phyloP scores from a whole-genome alignment of 139 green algal genomes.

The Chlamydomonas sphaeroides region DNA sequence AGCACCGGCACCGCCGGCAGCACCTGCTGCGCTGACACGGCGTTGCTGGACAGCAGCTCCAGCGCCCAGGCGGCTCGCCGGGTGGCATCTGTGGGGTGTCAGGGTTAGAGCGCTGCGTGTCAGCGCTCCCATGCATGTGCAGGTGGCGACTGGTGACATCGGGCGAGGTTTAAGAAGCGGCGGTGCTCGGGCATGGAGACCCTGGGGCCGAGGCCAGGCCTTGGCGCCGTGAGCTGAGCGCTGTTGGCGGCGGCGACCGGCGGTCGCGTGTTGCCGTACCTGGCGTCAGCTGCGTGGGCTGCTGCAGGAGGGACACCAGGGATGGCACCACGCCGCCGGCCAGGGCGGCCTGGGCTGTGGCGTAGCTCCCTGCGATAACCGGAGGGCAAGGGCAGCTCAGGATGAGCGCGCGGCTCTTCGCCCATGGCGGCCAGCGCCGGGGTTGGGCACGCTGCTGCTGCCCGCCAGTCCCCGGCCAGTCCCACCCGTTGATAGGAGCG shows the following conservation, averaged over 20 bases:
- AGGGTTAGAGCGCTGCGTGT: too few relatives aligned
- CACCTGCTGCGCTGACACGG: neutral
- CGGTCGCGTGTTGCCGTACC: too few relatives aligned
- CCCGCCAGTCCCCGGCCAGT: too few relatives aligned
- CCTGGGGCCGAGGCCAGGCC: too few relatives aligned
- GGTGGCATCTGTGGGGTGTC: neutral
- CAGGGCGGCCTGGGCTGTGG: neutral
- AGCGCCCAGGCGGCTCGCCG: neutral
- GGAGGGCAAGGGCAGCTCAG: neutral
- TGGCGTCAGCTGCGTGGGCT: neutral
- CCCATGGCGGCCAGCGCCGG: too few relatives aligned
- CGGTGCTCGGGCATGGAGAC: neutral
- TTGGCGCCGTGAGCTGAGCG: too few relatives aligned
- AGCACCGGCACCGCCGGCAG: slow-evolving; percentile 1
- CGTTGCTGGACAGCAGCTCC: slow-evolving; percentile 2
- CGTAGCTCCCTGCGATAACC: neutral
- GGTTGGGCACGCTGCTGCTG: too few relatives aligned
- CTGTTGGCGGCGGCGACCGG: too few relatives aligned
- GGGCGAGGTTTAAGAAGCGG: too few relatives aligned
- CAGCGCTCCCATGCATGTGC: too few relatives aligned
- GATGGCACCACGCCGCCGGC: neutral
- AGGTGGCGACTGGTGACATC: too few relatives aligned
- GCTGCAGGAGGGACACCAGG: neutral
- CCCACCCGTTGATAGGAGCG: slow-evolving; percentile 25
- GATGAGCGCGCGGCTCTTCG: too few relatives aligned